Percentiles rank a stretch among this genome's conserved stretches.
Conservation (phyloP, 805 yeast species). For the Suhomyces xylopsoci region DNA sequence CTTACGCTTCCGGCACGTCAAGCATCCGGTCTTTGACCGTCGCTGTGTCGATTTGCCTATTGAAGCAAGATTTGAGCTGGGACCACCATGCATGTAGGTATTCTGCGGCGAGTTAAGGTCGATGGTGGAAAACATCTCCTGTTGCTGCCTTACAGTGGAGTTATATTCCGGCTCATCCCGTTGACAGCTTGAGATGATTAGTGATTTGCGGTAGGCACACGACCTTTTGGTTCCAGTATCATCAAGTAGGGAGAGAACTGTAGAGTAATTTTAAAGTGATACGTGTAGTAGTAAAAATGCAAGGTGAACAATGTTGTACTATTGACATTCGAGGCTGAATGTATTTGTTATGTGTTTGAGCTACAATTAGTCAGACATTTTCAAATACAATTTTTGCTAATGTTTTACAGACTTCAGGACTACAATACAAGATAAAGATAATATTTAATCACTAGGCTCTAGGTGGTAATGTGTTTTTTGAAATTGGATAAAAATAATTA, state of each 20-base stretch:
- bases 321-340: too few relatives aligned
- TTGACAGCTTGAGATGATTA: not conserved
- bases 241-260: not conserved
- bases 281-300: too few relatives aligned
- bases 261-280: too few relatives aligned
- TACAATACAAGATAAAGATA: too few relatives aligned
- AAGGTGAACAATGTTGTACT: too few relatives aligned
- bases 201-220: not conserved
- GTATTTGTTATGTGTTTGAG: too few relatives aligned
- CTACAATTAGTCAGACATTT: too few relatives aligned
- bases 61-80: not conserved
- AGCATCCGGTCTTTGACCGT: constrained; percentile 11
- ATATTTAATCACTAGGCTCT: too few relatives aligned
- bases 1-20: constrained; percentile 10
- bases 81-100: not conserved
- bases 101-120: not conserved
- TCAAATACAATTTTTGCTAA: too few relatives aligned
- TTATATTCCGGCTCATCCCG: not conserved
- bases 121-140: constrained; percentile 1
- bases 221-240: not conserved
- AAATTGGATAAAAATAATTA: too few relatives aligned
- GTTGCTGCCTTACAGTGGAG: not conserved
- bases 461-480: too few relatives aligned
- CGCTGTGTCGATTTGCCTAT: constrained; percentile 1
- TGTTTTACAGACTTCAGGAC: too few relatives aligned